phyloP scores from a whole-genome alignment of 192 early-diverging fungal species.

The Lobosporangium transversale region DNA sequence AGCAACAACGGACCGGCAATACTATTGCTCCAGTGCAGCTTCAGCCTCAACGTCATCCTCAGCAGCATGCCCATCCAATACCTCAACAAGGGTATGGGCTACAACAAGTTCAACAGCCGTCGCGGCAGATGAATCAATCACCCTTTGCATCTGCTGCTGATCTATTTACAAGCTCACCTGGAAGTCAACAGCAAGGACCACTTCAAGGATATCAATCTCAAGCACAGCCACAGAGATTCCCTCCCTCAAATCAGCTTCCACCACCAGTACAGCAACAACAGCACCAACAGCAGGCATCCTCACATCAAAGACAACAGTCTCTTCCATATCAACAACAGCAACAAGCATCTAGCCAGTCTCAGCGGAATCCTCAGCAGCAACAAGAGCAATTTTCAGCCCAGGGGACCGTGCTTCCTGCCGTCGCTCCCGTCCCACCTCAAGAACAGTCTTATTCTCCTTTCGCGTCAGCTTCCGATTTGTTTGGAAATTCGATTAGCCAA shows the following conservation, averaged over 20 bases:
- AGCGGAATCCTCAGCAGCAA: conserved; percentile 19
- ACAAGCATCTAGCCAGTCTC: conserved; percentile 5
- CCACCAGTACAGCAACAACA: conserved; percentile 2
- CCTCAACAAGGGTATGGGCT: conserved; percentile 7
- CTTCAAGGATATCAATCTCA: conserved; percentile 11
- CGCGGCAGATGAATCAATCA: conserved; percentile 35
- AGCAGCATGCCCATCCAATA: conserved; percentile 40
- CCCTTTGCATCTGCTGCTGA: conserved; percentile 35
- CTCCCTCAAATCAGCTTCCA: neutral
- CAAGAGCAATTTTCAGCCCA: conserved; percentile 6
- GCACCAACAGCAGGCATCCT: conserved; percentile 3
- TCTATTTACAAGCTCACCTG: conserved; percentile 37
- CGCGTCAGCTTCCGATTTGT: conserved; percentile 37
- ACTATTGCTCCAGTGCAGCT: conserved; percentile 7
- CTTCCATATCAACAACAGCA: conserved; percentile 11
- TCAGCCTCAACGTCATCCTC: conserved; percentile 47
- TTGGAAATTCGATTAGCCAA: conserved; percentile 33
- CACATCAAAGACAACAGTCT: conserved; percentile 3
- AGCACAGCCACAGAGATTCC: conserved; percentile 1
- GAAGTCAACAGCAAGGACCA: neutral
- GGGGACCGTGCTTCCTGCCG: conserved; percentile 12
- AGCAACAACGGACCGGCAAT: conserved; percentile 12
- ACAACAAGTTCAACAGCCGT: conserved; percentile 15
- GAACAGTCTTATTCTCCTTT: conserved; percentile 30
- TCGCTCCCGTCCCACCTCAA: neutral